Evolutionary conservation across 2,329 filamentous ascomycete genomes (phyloP).

Genomic region (Penicillium janthinellum): DNA sequence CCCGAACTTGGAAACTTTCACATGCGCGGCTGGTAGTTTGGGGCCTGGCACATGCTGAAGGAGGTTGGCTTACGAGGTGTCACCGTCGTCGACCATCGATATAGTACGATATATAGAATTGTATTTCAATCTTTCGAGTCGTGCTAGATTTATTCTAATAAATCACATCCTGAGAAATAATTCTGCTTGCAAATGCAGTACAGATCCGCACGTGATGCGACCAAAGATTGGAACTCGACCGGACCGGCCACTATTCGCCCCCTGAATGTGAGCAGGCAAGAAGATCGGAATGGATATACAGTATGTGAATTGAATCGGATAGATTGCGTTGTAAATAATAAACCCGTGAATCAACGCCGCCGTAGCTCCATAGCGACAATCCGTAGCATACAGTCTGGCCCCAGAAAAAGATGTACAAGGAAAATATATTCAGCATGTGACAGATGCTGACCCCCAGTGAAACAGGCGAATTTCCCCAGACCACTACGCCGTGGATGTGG

Average conservation of each 20-base stretch:
- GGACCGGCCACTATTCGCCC: neutral
- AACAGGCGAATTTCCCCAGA: neutral
- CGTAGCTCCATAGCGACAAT: conserved; percentile 16
- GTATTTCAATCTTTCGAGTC: too few relatives aligned
- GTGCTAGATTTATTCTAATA: too few relatives aligned
- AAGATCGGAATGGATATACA: neutral
- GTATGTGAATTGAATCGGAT: neutral
- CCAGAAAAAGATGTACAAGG: conserved; percentile 3
- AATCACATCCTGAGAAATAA: too few relatives aligned
- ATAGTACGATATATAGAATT: too few relatives aligned
- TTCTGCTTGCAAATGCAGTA: too few relatives aligned
- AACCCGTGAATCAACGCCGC: conserved; percentile 15
- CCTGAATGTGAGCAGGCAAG: neutral
- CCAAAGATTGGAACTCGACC: neutral
- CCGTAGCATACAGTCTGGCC: conserved; percentile 19
- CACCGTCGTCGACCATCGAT: too few relatives aligned
- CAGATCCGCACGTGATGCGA: neutral
- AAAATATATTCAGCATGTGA: conserved; percentile 4
- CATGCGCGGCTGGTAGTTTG: too few relatives aligned
- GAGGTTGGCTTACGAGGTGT: too few relatives aligned
- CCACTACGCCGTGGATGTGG: neutral
- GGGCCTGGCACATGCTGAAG: too few relatives aligned
- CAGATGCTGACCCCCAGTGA: neutral
- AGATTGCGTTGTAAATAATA: neutral
- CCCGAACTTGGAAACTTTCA: too few relatives aligned